These are phyloP conservation scores for Peronospora destructor DNA, from an alignment of 352 stramenopile species.

Conservation along the genomic window DNA sequence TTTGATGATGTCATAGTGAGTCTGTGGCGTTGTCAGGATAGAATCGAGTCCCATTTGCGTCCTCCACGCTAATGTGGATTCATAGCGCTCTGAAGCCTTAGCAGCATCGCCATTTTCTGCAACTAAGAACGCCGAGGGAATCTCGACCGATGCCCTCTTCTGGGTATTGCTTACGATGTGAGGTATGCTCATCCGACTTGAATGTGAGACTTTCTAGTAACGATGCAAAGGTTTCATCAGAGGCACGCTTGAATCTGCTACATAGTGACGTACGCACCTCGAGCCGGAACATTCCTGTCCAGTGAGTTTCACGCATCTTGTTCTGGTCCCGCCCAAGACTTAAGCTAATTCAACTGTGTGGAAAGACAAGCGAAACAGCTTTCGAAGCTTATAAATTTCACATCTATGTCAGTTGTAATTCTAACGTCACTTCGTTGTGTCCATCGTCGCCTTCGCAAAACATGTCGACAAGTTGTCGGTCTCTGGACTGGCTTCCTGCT, in stretches of 20 bases:
- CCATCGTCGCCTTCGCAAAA: conserved; percentile 4
- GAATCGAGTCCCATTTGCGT: conserved; percentile 62
- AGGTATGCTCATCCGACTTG: conserved; percentile 11
- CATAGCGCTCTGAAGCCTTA: conserved; percentile 57
- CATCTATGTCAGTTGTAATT: neutral
- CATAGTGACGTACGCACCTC: conserved; percentile 10
- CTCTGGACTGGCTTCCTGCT: conserved; percentile 22
- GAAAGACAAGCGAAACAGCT: conserved; percentile 10
- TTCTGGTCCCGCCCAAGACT: neutral
- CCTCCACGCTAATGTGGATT: conserved; percentile 64
- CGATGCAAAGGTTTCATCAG: conserved; percentile 6
- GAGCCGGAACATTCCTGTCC: conserved; percentile 3
- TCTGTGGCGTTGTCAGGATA: conserved; percentile 53
- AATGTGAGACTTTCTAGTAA: conserved; percentile 23
- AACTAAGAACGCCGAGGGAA: conserved; percentile 54
- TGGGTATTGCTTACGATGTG: conserved; percentile 14
- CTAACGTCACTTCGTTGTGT: conserved; percentile 16
- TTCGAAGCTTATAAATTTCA: conserved; percentile 13
- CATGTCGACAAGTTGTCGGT: conserved; percentile 14
- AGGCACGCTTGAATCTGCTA: neutral
- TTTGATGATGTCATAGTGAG: conserved; percentile 64
- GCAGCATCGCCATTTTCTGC: conserved; percentile 54
- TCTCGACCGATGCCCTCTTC: conserved; percentile 8
- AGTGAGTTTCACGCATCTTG: conserved; percentile 2
- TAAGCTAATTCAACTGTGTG: conserved; percentile 7